These are phyloP conservation scores for Kluyveromyces aestuarii DNA, from an alignment of 805 yeast species.

Conservation along the genomic window DNA sequence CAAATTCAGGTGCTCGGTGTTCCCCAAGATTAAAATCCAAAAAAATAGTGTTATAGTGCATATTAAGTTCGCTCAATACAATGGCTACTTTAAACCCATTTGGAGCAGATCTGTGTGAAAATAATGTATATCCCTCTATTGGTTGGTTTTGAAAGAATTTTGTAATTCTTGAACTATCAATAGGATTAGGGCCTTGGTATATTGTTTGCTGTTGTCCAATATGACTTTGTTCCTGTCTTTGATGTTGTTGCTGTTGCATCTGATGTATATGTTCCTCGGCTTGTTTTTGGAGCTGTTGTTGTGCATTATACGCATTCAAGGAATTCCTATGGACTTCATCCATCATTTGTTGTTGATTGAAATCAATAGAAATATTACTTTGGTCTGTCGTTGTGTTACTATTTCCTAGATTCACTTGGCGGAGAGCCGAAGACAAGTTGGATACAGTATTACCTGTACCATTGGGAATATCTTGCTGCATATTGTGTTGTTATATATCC, in stretches of 20 bases:
- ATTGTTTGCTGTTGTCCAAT: constrained; percentile 15
- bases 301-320: constrained; percentile 8
- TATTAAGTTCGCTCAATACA: constrained; percentile 71
- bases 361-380: constrained; percentile 20
- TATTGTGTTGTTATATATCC: neutral
- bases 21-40: constrained; percentile 84
- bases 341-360: constrained; percentile 10
- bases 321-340: constrained; percentile 6
- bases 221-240: constrained; percentile 13
- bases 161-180: constrained; percentile 50
- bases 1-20: constrained; percentile 89
- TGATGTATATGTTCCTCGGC: constrained; percentile 5
- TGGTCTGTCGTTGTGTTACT: constrained; percentile 23
- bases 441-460: constrained; percentile 16
- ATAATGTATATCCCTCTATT: constrained; percentile 71
- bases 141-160: constrained; percentile 72
- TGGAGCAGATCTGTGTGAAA: constrained; percentile 83
- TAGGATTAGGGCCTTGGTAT: constrained; percentile 15
- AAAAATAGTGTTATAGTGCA: constrained; percentile 71
- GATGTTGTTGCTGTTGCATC: constrained; percentile 7
- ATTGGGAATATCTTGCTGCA: constrained; percentile 3
- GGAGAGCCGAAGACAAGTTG: constrained; percentile 28
- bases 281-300: constrained; percentile 16
- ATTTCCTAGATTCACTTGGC: constrained; percentile 27
- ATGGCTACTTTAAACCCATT: constrained; percentile 95